A percentile compares a stretch with the other conserved stretches of the same genome.
Conservation (phyloP, 2,329 filamentous ascomycete species). For the Apiospora marii region DNA sequence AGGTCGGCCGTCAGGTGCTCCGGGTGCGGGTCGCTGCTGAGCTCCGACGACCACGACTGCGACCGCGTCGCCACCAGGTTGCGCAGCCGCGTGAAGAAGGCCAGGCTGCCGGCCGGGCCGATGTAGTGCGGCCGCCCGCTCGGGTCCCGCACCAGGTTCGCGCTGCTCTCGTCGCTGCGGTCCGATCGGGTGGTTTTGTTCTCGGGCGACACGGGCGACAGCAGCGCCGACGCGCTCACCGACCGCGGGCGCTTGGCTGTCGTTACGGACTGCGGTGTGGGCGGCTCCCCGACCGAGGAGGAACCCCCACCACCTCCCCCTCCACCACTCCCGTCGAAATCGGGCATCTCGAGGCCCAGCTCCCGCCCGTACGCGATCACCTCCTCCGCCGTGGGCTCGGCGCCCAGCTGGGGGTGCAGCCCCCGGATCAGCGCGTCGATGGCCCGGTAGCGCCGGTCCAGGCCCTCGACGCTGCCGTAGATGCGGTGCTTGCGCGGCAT, state of each 20-base stretch:
- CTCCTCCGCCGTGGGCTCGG: slow-evolving; percentile 45
- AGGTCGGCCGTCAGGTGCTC: slow-evolving; percentile 17
- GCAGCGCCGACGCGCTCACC: slow-evolving; percentile 4
- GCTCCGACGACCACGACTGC: neutral
- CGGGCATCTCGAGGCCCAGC: slow-evolving; percentile 48
- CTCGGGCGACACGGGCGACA: slow-evolving; percentile 24
- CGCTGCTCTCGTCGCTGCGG: slow-evolving; percentile 22
- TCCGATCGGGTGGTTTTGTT: neutral
- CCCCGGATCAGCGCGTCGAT: slow-evolving; percentile 51
- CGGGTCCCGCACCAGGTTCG: slow-evolving; percentile 34
- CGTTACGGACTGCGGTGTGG: neutral
- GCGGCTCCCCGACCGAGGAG: neutral
- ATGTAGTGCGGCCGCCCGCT: slow-evolving; percentile 36
- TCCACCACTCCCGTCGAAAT: slow-evolving; percentile 28
- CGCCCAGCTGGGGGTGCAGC: slow-evolving; percentile 48
- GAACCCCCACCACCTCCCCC: neutral
- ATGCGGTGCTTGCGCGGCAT: slow-evolving; percentile 53
- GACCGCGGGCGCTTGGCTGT: neutral
- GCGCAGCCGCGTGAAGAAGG: slow-evolving; percentile 34
- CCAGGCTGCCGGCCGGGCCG: slow-evolving; percentile 35
- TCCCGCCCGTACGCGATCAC: slow-evolving; percentile 49
- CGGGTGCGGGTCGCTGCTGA: neutral
- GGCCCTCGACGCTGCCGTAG: slow-evolving; percentile 54
- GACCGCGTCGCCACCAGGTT: slow-evolving; percentile 31
- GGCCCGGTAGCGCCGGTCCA: slow-evolving; percentile 51